These are phyloP conservation scores for Pelagomonas calceolata DNA, from an alignment of 108 stramenopile species.

Conservation along the genomic window DNA sequence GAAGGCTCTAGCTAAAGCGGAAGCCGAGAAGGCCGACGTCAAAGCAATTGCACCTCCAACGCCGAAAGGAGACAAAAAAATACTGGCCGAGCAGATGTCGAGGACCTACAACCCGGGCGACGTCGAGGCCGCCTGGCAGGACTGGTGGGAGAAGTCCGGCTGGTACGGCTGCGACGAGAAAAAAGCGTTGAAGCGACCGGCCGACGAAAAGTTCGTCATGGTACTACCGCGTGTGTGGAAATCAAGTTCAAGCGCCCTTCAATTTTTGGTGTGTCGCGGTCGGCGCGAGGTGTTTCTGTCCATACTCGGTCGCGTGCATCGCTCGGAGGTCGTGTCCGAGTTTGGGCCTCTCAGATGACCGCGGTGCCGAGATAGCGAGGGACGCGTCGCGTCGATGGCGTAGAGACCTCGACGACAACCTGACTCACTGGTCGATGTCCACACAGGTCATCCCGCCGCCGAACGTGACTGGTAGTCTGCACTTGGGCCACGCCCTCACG, in stretches of 20 bases:
- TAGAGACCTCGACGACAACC: too few species aligned
- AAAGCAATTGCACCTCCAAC: slow-evolving; percentile 7
- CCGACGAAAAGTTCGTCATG: slow-evolving; percentile 92
- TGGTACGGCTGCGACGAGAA: slow-evolving; percentile 72
- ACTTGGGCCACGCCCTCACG: slow-evolving; percentile 97
- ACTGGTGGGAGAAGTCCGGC: slow-evolving; percentile 91
- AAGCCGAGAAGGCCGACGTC: slow-evolving; percentile 7
- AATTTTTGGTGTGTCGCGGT: too few species aligned
- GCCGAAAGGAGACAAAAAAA: slow-evolving; percentile 29
- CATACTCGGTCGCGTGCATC: too few species aligned
- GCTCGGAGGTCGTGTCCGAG: too few species aligned
- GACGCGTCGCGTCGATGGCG: too few species aligned
- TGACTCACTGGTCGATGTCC: too few species aligned
- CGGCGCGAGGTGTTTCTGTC: too few species aligned
- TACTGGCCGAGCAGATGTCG: slow-evolving; percentile 49
- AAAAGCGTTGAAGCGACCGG: slow-evolving; percentile 39
- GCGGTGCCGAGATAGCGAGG: too few species aligned
- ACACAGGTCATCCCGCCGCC: slow-evolving; percentile 2
- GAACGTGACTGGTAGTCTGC: slow-evolving; percentile 42
- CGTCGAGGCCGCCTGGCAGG: slow-evolving; percentile 97
- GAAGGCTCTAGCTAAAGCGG: background rate
- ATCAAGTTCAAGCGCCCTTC: too few species aligned
- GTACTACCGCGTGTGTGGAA: too few species aligned
- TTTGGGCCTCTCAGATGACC: too few species aligned
- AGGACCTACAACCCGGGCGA: slow-evolving; percentile 82